Evolutionary conservation across 768 basidiomycete genomes (phyloP).

Genomic region (Mycena pura): DNA sequence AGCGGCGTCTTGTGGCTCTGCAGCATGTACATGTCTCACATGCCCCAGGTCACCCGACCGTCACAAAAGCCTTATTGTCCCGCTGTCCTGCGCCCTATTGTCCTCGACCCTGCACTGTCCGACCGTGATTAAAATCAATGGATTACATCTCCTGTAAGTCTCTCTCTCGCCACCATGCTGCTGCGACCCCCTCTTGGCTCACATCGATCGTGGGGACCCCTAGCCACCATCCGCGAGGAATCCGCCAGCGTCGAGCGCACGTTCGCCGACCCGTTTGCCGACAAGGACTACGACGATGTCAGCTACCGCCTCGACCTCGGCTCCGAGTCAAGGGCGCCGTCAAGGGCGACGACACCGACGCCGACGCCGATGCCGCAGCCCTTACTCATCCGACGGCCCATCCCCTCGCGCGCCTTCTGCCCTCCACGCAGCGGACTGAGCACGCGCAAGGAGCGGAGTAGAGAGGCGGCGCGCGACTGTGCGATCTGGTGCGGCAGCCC

Average conservation of each 20-base stretch:
- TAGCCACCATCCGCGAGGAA: constrained; percentile 8
- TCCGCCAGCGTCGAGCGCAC: no score
- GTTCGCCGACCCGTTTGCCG: no score
- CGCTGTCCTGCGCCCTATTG: no score
- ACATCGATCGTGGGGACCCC: background rate
- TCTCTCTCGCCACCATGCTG: background rate
- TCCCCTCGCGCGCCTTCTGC: background rate
- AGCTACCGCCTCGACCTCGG: background rate
- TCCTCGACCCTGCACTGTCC: no score
- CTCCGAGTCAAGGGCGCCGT: background rate
- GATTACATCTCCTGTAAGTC: no score
- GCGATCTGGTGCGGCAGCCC: constrained; percentile 11
- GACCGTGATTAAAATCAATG: no score
- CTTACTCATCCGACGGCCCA: background rate
- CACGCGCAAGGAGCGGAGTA: background rate
- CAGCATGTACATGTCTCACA: no score
- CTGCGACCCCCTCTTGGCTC: background rate
- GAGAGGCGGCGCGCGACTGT: constrained; percentile 6
- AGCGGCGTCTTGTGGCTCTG: no score
- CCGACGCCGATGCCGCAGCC: background rate
- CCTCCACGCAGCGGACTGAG: background rate
- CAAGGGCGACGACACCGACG: background rate
- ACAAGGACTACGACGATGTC: background rate
- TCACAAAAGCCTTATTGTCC: no score
- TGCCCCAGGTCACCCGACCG: no score